Evolutionary conservation across 441 rosid genomes (phyloP), one percentile per base, ranked within the genome.

Genomic region (Manihot esculenta): DNA sequence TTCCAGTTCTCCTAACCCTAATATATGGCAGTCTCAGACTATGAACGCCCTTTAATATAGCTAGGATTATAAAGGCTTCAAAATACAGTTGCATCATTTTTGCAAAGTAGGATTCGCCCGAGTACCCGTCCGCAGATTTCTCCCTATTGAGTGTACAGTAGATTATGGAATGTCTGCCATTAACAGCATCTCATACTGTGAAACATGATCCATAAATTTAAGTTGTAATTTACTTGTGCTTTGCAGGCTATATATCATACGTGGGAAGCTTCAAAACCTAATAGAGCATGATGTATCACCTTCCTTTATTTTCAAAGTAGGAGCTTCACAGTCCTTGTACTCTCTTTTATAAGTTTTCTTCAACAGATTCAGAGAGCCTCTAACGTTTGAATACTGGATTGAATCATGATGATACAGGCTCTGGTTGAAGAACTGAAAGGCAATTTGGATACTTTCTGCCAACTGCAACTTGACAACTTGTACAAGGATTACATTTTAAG

Each of bases 281-380:
- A 82, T 78, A 48, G 90, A 86, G 70, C 88, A 86, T 65, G 78
- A 85, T 69, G 85, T 88, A 49, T 83, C 87, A 15, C 78, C 81
- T 0, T 78, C 74, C 10, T 88, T 79, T 62, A 78, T 86, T 48
- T 81, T 82, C 20, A 68, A 69, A 80, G 90, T 85, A 71, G 8
- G 62, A 47, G 10, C n/a, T 62, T 74, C 47, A 49, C 24, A 9
- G 1, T 0, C 10, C 4, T 54, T 4, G 7, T 3, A 12, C 13
- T n/a, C n/a, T n/a, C n/a, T 45, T 45, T 4, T 10, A 58, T 69
- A 3, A 45, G 17, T 18, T 44, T 15, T 21, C 0, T 5, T 7
- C 0, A 5, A 27, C 8, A 49, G 35, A 60, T 50, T 62, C 30
- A 55, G 21, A 13, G 24, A 24, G 51, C 41, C 14, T 5, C 17